phyloP scores from a whole-genome alignment of 2,329 filamentous ascomycete genomes.

The Colletotrichum phormii region DNA sequence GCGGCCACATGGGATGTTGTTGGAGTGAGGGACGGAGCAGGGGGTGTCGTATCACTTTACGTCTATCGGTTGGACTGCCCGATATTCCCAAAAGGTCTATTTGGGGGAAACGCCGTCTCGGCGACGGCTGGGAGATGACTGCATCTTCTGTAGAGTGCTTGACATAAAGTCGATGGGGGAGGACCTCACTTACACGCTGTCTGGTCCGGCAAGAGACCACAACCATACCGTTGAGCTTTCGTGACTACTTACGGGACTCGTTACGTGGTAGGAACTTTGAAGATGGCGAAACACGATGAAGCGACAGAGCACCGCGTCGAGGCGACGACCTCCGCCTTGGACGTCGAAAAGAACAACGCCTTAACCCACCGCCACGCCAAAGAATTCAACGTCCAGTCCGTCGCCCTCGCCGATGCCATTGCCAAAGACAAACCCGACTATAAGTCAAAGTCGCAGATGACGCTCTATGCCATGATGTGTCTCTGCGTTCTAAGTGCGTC shows the following conservation, averaged over 20 bases:
- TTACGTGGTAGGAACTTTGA: not conserved
- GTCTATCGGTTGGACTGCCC: not conserved
- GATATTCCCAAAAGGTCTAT: not conserved
- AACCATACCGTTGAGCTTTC: not conserved
- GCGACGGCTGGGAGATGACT: not conserved
- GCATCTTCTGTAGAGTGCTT: not conserved
- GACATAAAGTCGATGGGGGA: not conserved
- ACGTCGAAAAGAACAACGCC: slow-evolving; percentile 15
- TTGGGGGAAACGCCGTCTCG: not conserved
- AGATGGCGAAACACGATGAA: slow-evolving; percentile 11
- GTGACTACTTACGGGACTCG: not conserved
- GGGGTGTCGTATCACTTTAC: not conserved
- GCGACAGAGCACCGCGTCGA: slow-evolving; percentile 17
- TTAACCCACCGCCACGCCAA: slow-evolving; percentile 26
- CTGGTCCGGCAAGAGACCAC: not conserved
- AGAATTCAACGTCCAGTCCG: slow-evolving; percentile 35
- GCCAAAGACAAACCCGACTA: slow-evolving; percentile 38
- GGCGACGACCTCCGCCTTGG: slow-evolving; percentile 30
- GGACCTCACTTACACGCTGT: not conserved
- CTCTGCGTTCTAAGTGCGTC: slow-evolving; percentile 35
- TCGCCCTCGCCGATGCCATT: slow-evolving; percentile 38
- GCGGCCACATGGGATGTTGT: not conserved
- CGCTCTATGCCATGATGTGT: slow-evolving; percentile 38
- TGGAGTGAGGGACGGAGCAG: not conserved
- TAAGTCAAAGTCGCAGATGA: slow-evolving; percentile 29